Base-by-base conservation (phyloP, 768 basidiomycete species). In the Naganishia vaughanmartiniae region DNA sequence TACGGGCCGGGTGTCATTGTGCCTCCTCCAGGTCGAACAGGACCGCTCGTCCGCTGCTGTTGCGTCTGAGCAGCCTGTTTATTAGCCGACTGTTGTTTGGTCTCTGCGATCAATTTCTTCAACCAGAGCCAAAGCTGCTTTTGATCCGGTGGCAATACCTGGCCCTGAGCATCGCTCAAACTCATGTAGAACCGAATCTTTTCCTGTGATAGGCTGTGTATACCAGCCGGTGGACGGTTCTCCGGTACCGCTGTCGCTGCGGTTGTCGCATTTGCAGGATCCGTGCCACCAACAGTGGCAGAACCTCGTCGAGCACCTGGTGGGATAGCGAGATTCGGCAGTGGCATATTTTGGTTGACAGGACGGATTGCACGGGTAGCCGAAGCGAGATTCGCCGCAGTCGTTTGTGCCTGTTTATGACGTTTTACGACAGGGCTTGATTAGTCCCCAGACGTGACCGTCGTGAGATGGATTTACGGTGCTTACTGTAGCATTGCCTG, bases 151-250 rank as follows among this genome's bases (percentile, higher is more conserved):
- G 60, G 60, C 60, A 63, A 36, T 2, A 63, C 60, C 19, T 63
- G 60, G 2, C 60, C 60, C 42, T 63, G 60, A 28, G 60, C 60
- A 30, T 63, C 60, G 26, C 60, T 63, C 42, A 63, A 26, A n/a
- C 60, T 63, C 60, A 63, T 63, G 60, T 63, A 63, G 39, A 63
- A 63, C 24, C 60, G 60, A 4, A 63, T 63, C 60, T 63, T 63
- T 19, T 63, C 60, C 60, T 63, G 60, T 9, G 60, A 63, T 26
- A 63, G 19, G 30, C 60, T 63, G 42, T 63, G 60, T 7, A 63
- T 63, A 17, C 60, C 60, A 12, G 60, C 60, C 7, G 60, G 60
- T 15, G 60, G 60, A 12, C 60, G 60, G 24, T 63, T 63, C 60
- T 63, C 60, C 7, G 60, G 60, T 36, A 58, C 39, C 39, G 42